Conservation (phyloP, 208 protist species). For the Porcisia hertigi region DNA sequence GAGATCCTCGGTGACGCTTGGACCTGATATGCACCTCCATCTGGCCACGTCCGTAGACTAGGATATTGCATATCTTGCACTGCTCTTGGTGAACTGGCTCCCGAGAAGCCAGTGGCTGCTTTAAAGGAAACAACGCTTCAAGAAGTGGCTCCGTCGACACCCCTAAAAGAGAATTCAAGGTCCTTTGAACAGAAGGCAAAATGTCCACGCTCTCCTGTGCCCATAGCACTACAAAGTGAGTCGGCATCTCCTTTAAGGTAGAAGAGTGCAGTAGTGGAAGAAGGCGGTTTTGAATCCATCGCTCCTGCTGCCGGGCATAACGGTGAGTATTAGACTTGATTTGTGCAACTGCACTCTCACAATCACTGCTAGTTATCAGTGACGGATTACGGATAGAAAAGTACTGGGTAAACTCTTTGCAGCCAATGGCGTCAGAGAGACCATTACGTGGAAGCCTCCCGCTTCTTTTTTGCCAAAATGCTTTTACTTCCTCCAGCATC, state of each 20-base stretch:
- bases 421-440: conserved; percentile 74
- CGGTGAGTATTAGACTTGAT: conserved; percentile 75
- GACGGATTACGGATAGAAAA: conserved; percentile 16
- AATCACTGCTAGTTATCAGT: conserved; percentile 4
- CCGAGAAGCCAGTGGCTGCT: neutral
- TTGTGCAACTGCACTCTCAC: conserved; percentile 39
- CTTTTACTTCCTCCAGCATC: conserved; percentile 58
- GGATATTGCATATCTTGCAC: conserved; percentile 57
- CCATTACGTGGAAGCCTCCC: conserved; percentile 19
- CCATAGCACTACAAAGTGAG: conserved; percentile 23
- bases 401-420: conserved; percentile 59
- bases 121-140: conserved; percentile 16
- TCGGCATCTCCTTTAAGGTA: conserved; percentile 17
- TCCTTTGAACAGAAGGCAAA: neutral
- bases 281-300: conserved; percentile 84
- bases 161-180: conserved; percentile 7
- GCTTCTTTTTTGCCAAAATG: conserved; percentile 28
- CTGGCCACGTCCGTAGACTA: conserved; percentile 57
- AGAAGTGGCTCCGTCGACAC: neutral
- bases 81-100: conserved; percentile 45
- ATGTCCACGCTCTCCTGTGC: neutral
- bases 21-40: conserved; percentile 57
- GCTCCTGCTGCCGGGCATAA: conserved; percentile 79
- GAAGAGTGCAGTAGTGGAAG: conserved; percentile 34
- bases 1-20: conserved; percentile 64